Conservation (phyloP, 805 yeast genomes). For the Starmerella kuoi region DNA sequence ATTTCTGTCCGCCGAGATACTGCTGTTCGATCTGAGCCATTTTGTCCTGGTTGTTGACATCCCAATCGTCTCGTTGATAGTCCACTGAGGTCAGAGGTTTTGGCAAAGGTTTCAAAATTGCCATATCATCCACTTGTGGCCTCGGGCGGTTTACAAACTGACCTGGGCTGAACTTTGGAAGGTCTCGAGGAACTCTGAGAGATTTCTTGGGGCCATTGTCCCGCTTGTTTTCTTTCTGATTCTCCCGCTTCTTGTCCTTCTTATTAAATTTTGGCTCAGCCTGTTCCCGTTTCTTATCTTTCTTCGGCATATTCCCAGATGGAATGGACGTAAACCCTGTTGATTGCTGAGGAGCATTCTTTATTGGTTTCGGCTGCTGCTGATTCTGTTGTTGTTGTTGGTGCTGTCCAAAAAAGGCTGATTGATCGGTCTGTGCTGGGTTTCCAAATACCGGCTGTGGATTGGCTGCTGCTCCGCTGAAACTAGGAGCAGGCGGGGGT, state of each 20-base stretch:
- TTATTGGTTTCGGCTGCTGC: too few relatives aligned
- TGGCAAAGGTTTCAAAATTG: conserved; percentile 14
- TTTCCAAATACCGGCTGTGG: too few relatives aligned
- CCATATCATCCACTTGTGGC: conserved; percentile 8
- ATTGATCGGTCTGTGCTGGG: too few relatives aligned
- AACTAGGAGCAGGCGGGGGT: too few relatives aligned
- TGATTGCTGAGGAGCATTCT: too few relatives aligned
- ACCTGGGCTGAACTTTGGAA: conserved; percentile 7
- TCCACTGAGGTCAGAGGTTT: conserved; percentile 6
- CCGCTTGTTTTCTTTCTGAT: background rate
- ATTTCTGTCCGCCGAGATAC: conserved; percentile 32
- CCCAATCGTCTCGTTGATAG: conserved; percentile 43
- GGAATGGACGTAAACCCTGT: background rate
- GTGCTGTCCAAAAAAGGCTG: too few relatives aligned
- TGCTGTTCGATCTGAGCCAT: conserved; percentile 43
- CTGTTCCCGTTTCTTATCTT: background rate
- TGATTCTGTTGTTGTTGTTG: too few relatives aligned
- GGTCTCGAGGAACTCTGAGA: too few relatives aligned
- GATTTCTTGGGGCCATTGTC: background rate
- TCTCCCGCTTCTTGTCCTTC: background rate
- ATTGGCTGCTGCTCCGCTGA: too few relatives aligned
- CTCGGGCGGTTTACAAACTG: conserved; percentile 2
- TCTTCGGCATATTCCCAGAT: background rate
- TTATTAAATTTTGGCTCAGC: background rate
- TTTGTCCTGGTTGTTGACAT: conserved; percentile 51